These are phyloP conservation scores for Albizia julibrissin DNA, from an alignment of 306 rosid genomes.

Conservation along the genomic window DNA sequence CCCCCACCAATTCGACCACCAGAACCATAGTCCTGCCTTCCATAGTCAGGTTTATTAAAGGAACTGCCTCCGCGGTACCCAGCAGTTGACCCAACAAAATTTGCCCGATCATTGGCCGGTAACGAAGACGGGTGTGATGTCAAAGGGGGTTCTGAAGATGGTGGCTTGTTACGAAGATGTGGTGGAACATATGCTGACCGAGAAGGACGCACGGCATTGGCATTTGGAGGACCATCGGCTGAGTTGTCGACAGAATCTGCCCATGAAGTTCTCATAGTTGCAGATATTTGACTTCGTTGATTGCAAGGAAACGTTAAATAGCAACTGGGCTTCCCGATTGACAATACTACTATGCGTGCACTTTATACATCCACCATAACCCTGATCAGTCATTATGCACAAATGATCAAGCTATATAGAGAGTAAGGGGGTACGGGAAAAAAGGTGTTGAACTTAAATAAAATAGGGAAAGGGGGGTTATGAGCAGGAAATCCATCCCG, in stretches of 20 bases:
- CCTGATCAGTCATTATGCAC: constrained; percentile 23
- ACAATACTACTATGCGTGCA: not conserved
- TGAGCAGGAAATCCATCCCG: not conserved
- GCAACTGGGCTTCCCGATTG: not conserved
- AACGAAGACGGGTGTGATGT: constrained; percentile 3
- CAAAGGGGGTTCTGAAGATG: not conserved
- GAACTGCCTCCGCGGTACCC: constrained; percentile 3
- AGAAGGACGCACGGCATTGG: constrained; percentile 7
- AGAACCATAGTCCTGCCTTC: constrained; percentile 9
- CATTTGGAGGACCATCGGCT: not conserved
- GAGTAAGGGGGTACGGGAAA: not conserved
- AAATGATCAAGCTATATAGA: not conserved
- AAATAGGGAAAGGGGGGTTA: not conserved
- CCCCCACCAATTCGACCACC: constrained; percentile 21
- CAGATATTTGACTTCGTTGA: constrained; percentile 6
- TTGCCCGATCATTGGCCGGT: not conserved
- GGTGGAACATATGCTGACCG: constrained; percentile 20
- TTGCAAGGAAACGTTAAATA: not conserved
- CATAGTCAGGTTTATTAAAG: not conserved
- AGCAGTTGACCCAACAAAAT: not conserved
- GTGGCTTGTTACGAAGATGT: constrained; percentile 16
- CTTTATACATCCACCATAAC: constrained; percentile 28
- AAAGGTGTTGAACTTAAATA: not conserved
- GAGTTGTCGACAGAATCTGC: constrained; percentile 15
- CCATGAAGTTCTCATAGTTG: constrained; percentile 23